Evolutionary conservation across 345 rosid genomes (phyloP).

Genomic region (Gossypium sturtianum): DNA sequence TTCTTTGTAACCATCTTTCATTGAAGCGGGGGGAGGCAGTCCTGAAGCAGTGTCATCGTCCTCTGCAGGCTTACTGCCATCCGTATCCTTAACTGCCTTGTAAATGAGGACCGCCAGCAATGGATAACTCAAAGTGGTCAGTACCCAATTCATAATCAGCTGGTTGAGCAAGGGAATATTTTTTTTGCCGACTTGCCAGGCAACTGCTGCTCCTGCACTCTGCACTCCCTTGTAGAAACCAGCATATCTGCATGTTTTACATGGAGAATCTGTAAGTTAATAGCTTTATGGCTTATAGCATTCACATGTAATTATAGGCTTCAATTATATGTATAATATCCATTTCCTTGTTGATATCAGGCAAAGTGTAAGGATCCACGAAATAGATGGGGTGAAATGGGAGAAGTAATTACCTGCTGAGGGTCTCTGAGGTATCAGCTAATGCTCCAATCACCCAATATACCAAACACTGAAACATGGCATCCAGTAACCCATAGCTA

Average conservation of each 20-base stretch:
- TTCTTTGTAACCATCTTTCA: conserved; percentile 1
- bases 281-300: not conserved
- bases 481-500: conserved; percentile 53
- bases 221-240: conserved; percentile 74
- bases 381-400: not conserved
- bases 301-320: not conserved
- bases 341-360: no score
- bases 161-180: conserved; percentile 34
- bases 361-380: no score
- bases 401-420: conserved; percentile 41
- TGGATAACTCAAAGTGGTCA: conserved; percentile 55
- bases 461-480: conserved; percentile 62
- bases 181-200: conserved; percentile 59
- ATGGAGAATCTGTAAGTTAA: not conserved
- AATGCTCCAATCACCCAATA: conserved; percentile 67
- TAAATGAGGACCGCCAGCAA: conserved; percentile 36
- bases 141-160: conserved; percentile 45
- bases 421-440: conserved; percentile 62
- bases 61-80: conserved; percentile 17
- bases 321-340: not conserved
- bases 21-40: conserved; percentile 1
- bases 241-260: conserved; percentile 32
- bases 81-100: conserved; percentile 49
- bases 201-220: conserved; percentile 62
- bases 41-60: conserved; percentile 4